Evolutionary conservation across 768 basidiomycete genomes (phyloP).

Genomic region (Mycena maculata): DNA sequence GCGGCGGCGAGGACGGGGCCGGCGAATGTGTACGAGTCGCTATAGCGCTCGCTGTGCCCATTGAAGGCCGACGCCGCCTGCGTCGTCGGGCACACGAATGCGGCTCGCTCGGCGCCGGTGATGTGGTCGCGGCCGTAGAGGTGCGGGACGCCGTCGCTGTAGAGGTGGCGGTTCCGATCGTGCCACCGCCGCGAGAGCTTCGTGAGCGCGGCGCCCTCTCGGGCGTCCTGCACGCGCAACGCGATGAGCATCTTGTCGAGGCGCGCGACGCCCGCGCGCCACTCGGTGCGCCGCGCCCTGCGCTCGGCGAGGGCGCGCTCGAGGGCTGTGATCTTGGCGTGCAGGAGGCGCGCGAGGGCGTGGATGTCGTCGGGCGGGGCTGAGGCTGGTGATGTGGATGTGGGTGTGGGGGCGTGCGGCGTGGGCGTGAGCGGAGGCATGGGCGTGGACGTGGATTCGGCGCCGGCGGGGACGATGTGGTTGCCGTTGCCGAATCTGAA

Average conservation of each 20-base stretch:
- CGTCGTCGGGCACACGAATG: conserved; percentile 24
- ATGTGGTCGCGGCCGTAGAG: neutral
- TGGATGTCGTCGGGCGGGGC: neutral
- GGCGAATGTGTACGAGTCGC: conserved; percentile 27
- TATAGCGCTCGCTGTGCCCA: conserved; percentile 15
- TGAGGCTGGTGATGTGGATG: neutral
- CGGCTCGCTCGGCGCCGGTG: neutral
- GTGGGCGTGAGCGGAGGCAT: neutral
- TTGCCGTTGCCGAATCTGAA: conserved; percentile 26
- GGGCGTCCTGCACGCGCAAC: conserved; percentile 15
- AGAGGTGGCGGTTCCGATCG: no score
- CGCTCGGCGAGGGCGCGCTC: conserved; percentile 11
- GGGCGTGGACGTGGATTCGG: neutral
- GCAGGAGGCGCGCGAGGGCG: conserved; percentile 13
- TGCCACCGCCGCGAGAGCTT: conserved; percentile 19
- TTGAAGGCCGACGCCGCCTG: conserved; percentile 26
- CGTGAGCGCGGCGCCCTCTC: conserved; percentile 24
- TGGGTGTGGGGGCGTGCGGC: neutral
- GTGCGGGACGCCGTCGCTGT: neutral
- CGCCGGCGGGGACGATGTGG: conserved; percentile 24
- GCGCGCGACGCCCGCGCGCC: neutral
- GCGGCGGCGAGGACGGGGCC: neutral
- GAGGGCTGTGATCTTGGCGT: conserved; percentile 20
- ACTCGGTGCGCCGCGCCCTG: conserved; percentile 14
- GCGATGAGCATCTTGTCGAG: conserved; percentile 10